Evolutionary conservation across 2,329 filamentous ascomycete species (phyloP).

Genomic region (Trichoderma brevicompactum): DNA sequence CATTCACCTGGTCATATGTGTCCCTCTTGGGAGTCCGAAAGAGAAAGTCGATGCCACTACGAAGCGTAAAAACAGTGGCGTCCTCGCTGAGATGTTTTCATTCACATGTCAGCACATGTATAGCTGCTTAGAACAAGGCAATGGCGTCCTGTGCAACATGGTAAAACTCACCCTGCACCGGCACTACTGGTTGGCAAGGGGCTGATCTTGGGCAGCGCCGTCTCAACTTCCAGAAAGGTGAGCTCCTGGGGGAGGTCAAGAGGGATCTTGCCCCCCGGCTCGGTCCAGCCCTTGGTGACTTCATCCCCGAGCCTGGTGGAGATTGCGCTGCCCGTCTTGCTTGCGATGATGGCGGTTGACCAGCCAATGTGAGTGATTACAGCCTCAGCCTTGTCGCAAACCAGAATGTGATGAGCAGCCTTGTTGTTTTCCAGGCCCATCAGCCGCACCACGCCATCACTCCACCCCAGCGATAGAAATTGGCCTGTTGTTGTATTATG

Average conservation of each 20-base stretch:
- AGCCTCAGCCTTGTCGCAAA: conserved; percentile 50
- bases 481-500: conserved; percentile 57
- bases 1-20: conserved; percentile 75
- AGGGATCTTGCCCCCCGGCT: conserved; percentile 30
- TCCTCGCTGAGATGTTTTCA: conserved; percentile 48
- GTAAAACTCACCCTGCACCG: conserved; percentile 60
- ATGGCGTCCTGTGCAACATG: too few species aligned
- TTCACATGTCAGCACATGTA: not conserved
- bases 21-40: conserved; percentile 66
- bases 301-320: conserved; percentile 30
- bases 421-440: conserved; percentile 82
- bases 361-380: conserved; percentile 59
- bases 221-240: conserved; percentile 75
- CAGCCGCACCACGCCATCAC: conserved; percentile 76
- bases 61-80: conserved; percentile 69
- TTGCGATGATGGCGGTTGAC: conserved; percentile 51
- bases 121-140: too few species aligned
- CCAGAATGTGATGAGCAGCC: conserved; percentile 71
- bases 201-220: conserved; percentile 75
- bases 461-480: conserved; percentile 82
- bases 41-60: conserved; percentile 70
- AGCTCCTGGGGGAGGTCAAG: conserved; percentile 72
- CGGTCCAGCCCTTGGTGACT: conserved; percentile 26
- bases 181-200: conserved; percentile 66
- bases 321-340: conserved; percentile 35